phyloP scores from a whole-genome alignment of 331 rosid species.

The Rosa hybrid region DNA sequence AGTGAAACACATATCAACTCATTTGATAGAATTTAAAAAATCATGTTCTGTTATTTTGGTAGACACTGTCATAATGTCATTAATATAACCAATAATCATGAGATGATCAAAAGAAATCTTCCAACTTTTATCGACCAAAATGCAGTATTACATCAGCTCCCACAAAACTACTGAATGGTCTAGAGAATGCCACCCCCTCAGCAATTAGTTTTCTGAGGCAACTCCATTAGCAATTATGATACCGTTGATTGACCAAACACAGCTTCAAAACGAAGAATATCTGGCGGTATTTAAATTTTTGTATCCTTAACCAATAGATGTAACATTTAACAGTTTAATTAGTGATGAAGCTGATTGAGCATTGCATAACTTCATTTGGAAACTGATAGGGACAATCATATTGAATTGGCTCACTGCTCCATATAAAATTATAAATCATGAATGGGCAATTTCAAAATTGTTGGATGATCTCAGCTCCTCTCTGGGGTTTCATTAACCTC shows the following conservation, averaged over 20 bases:
- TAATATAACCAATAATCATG: background rate
- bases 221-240: background rate
- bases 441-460: background rate
- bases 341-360: background rate
- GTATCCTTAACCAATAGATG: background rate
- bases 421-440: background rate
- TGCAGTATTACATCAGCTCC: background rate
- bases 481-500: background rate
- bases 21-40: background rate
- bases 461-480: conserved; percentile 1
- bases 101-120: background rate
- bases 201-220: background rate
- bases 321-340: background rate
- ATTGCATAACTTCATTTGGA: background rate
- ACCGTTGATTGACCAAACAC: background rate
- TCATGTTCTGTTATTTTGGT: background rate
- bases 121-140: background rate
- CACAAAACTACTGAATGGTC: background rate
- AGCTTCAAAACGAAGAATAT: background rate
- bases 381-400: background rate
- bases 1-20: background rate
- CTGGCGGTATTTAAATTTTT: background rate
- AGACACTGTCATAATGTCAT: background rate
- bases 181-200: background rate
- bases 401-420: conserved; percentile 6